Percentiles rank a stretch among this genome's conserved stretches.
phyloP scores from a whole-genome alignment of 805 yeast species.

The Saccharomycopsis sp. region DNA sequence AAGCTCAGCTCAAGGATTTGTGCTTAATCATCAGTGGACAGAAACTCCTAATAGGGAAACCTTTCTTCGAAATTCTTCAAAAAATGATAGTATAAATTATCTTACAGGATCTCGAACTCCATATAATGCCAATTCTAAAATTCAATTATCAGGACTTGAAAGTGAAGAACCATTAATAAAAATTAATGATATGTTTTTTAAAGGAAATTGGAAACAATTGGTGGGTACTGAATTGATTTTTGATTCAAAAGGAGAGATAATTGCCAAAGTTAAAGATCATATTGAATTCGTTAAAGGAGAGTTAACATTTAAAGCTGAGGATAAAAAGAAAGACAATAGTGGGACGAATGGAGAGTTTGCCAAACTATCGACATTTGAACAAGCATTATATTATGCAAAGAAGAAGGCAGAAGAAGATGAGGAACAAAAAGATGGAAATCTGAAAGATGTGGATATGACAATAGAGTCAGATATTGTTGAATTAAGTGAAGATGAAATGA shows the following conservation, averaged over 20 bases:
- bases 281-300: constrained; percentile 11
- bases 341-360: neutral
- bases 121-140: constrained; percentile 26
- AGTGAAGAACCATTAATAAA: constrained; percentile 45
- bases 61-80: neutral
- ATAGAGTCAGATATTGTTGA: too few species aligned
- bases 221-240: constrained; percentile 64
- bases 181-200: constrained; percentile 48
- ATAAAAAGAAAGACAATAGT: too few species aligned
- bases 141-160: constrained; percentile 49
- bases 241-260: constrained; percentile 19
- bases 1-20: neutral
- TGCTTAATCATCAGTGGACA: neutral
- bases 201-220: constrained; percentile 66
- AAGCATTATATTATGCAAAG: constrained; percentile 2
- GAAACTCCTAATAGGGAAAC: neutral
- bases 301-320: constrained; percentile 4
- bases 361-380: neutral
- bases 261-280: constrained; percentile 14
- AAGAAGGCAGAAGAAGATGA: neutral
- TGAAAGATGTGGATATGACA: too few species aligned
- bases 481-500: too few species aligned
- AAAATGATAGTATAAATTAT: neutral
- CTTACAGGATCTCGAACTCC: too few species aligned
- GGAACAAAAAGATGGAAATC: too few species aligned